Evolutionary conservation across 2,329 filamentous ascomycete genomes (phyloP).

Genomic region (Paecilomyces niveus): DNA sequence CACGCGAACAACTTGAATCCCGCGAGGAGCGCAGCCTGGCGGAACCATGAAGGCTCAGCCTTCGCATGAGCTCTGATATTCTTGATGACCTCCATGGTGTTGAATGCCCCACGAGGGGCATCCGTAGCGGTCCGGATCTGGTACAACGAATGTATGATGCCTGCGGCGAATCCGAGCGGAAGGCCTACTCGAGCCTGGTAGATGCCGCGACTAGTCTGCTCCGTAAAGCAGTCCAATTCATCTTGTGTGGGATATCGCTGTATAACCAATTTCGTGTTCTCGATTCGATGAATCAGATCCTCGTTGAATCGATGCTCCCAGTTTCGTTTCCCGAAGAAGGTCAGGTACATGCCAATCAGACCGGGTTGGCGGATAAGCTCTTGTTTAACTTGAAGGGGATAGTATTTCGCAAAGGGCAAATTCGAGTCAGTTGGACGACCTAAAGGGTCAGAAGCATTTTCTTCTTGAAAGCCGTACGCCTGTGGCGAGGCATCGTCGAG

Average conservation of each 20-base stretch:
- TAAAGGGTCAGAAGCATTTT: neutral
- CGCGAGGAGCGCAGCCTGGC: neutral
- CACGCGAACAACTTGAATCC: slow-evolving; percentile 13
- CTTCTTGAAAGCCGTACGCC: slow-evolving; percentile 2
- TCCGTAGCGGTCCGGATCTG: neutral
- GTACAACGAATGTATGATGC: slow-evolving; percentile 7
- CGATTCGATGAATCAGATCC: slow-evolving; percentile 10
- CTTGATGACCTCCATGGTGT: neutral
- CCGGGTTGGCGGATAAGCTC: slow-evolving; percentile 18
- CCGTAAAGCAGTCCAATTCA: slow-evolving; percentile 26
- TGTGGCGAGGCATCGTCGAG: slow-evolving; percentile 17
- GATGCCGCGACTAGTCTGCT: slow-evolving; percentile 11
- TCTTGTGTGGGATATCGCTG: slow-evolving; percentile 24
- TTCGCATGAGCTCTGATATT: slow-evolving; percentile 2
- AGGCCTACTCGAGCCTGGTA: slow-evolving; percentile 15
- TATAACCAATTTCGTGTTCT: slow-evolving; percentile 13
- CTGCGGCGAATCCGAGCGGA: slow-evolving; percentile 10
- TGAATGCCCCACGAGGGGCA: neutral
- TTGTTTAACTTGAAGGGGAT: slow-evolving; percentile 14
- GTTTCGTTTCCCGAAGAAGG: slow-evolving; percentile 15
- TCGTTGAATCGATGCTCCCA: slow-evolving; percentile 12
- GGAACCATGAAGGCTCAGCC: slow-evolving; percentile 5
- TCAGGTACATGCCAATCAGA: slow-evolving; percentile 18
- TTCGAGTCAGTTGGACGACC: neutral
- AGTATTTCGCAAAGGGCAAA: slow-evolving; percentile 10